Percentiles rank a stretch among this genome's conserved stretches.
Evolutionary conservation across 331 rosid species (phyloP).

Genomic region (Acacia pycnantha): DNA sequence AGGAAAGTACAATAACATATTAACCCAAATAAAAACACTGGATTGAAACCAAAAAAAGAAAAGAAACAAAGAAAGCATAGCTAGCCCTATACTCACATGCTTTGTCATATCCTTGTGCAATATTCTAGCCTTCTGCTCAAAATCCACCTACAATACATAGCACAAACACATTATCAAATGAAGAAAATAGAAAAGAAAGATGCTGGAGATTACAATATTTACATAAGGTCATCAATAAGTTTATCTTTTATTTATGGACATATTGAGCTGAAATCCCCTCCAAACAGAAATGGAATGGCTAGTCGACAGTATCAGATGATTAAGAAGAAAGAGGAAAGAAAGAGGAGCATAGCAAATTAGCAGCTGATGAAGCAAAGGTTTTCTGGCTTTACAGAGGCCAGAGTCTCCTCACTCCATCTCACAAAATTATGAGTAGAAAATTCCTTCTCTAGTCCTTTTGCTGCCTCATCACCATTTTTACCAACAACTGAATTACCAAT

Average conservation of each 20-base stretch:
- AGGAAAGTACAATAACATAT: neutral
- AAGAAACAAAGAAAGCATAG: neutral
- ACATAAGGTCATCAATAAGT: neutral
- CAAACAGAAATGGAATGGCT: neutral
- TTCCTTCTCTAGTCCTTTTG: neutral
- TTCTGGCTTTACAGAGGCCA: neutral
- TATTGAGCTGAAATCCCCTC: neutral
- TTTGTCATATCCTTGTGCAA: slow-evolving; percentile 57
- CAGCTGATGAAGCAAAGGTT: neutral
- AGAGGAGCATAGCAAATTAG: neutral
- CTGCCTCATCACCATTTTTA: neutral
- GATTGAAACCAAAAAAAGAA: neutral
- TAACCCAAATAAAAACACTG: neutral
- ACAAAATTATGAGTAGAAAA: neutral
- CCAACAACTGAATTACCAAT: neutral
- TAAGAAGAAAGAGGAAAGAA: neutral
- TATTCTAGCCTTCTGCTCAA: slow-evolving; percentile 43
- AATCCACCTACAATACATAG: slow-evolving; percentile 37
- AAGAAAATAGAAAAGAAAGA: neutral
- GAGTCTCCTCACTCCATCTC: neutral
- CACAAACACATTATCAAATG: neutral
- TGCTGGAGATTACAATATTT: neutral
- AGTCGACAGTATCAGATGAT: neutral
- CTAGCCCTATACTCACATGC: slow-evolving; percentile 38
- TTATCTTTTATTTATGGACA: neutral